These are phyloP conservation scores for Ambrosiella cleistominuta DNA, from an alignment of 2,329 filamentous ascomycete genomes.

Conservation along the genomic window DNA sequence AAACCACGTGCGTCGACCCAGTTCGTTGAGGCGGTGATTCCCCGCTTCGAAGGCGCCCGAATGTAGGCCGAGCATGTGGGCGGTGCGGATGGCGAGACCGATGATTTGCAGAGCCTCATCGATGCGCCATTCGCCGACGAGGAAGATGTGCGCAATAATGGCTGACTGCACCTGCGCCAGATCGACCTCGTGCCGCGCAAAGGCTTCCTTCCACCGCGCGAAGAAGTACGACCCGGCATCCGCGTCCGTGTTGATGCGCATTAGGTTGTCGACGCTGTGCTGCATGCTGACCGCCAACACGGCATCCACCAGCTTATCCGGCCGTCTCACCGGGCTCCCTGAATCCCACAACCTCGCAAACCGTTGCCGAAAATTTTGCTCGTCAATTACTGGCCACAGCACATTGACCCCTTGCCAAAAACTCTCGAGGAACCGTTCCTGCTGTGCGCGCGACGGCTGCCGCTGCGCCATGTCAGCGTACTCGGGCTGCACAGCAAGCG, in stretches of 20 bases:
- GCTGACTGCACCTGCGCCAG: constrained; percentile 8
- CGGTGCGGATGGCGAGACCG: constrained; percentile 1
- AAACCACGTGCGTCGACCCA: constrained; percentile 8
- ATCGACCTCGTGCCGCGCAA: neutral
- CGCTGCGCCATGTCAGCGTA: neutral
- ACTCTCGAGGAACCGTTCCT: neutral
- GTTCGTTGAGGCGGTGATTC: constrained; percentile 2
- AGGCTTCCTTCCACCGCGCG: constrained; percentile 5
- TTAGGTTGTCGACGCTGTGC: neutral
- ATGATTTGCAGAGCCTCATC: constrained; percentile 5
- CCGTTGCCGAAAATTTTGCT: neutral
- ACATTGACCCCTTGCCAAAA: constrained; percentile 3
- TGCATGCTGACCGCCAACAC: constrained; percentile 6
- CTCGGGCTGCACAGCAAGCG: neutral
- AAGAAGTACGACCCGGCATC: neutral
- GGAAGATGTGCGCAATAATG: neutral
- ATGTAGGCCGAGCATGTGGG: constrained; percentile 7
- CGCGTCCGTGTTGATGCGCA: neutral
- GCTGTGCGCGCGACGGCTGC: neutral
- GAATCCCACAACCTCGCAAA: neutral
- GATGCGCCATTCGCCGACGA: neutral
- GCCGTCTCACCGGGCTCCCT: neutral
- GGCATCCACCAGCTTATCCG: constrained; percentile 1
- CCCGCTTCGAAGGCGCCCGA: constrained; percentile 2
- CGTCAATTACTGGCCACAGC: constrained; percentile 5